Evolutionary conservation across 2,329 filamentous ascomycete genomes (phyloP).

Genomic region (Pleochaeta shiraiana): DNA sequence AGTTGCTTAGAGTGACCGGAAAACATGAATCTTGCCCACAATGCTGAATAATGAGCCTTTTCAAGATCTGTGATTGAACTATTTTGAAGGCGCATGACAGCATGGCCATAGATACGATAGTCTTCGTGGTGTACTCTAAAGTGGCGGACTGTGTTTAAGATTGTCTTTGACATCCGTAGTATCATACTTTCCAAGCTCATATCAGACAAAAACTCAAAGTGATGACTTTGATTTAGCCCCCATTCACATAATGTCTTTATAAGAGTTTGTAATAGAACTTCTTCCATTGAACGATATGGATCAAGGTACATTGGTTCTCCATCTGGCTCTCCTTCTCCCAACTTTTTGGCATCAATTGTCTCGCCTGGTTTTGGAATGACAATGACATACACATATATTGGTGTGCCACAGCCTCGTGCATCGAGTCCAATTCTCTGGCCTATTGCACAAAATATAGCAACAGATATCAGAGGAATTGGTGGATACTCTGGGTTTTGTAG

Average conservation of each 20-base stretch:
- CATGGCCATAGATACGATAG: conserved; percentile 16
- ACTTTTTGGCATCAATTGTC: conserved; percentile 18
- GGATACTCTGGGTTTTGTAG: conserved; percentile 51
- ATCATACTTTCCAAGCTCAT: conserved; percentile 46
- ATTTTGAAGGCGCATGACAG: conserved; percentile 14
- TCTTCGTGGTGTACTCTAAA: conserved; percentile 18
- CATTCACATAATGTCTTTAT: conserved; percentile 31
- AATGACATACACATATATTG: conserved; percentile 67
- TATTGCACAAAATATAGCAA: conserved; percentile 66
- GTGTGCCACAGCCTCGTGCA: conserved; percentile 60
- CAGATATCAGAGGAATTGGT: conserved; percentile 69
- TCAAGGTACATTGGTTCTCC: conserved; percentile 56
- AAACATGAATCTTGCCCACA: conserved; percentile 21
- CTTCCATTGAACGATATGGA: conserved; percentile 48
- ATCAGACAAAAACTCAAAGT: conserved; percentile 35
- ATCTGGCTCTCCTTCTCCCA: conserved; percentile 25
- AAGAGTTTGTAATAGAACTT: conserved; percentile 39
- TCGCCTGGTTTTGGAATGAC: conserved; percentile 38
- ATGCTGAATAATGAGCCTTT: conserved; percentile 20
- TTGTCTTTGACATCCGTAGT: conserved; percentile 58
- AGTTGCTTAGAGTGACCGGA: conserved; percentile 10
- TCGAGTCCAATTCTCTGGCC: conserved; percentile 53
- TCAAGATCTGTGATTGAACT: conserved; percentile 19
- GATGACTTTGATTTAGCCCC: conserved; percentile 23
- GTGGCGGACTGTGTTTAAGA: conserved; percentile 46